phyloP scores from a whole-genome alignment of 495 filamentous ascomycete genomes.

The Neurospora sp. region DNA sequence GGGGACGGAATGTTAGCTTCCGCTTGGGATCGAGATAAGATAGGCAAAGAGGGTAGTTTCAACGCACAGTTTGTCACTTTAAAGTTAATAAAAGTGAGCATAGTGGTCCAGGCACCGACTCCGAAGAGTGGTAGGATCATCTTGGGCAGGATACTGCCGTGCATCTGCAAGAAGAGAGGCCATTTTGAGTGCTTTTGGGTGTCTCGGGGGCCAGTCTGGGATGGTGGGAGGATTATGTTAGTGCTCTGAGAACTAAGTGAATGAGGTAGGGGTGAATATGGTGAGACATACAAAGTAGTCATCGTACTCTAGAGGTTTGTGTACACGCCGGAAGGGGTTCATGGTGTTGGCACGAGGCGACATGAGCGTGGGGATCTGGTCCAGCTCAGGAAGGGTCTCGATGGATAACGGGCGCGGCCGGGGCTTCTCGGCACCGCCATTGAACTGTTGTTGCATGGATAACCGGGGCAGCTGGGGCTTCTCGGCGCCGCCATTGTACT shows the following conservation, averaged over 20 bases:
- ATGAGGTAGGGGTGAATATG: background rate
- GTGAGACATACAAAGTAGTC: conserved; percentile 42
- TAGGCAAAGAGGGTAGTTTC: background rate
- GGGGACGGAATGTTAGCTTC: background rate
- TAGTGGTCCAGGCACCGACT: conserved; percentile 58
- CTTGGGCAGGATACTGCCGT: conserved; percentile 70
- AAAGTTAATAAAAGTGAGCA: conserved; percentile 49
- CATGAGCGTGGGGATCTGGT: conserved; percentile 17
- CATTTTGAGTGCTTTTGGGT: conserved; percentile 70
- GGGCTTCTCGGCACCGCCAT: background rate
- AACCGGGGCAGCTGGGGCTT: background rate
- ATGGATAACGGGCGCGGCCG: background rate
- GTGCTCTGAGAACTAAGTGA: background rate
- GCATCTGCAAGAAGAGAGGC: conserved; percentile 68
- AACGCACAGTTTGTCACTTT: conserved; percentile 36
- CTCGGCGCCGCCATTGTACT: background rate
- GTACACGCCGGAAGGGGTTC: conserved; percentile 37
- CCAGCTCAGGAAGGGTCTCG: background rate
- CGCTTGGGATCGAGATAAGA: too few relatives aligned
- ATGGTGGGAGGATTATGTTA: conserved; percentile 1
- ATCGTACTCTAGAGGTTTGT: conserved; percentile 36
- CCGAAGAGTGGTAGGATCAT: conserved; percentile 66
- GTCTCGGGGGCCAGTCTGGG: conserved; percentile 53
- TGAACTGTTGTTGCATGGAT: background rate
- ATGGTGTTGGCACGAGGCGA: conserved; percentile 26